Base-by-base conservation (phyloP, 148 eudicot genomes). In the Nyssa sinensis region DNA sequence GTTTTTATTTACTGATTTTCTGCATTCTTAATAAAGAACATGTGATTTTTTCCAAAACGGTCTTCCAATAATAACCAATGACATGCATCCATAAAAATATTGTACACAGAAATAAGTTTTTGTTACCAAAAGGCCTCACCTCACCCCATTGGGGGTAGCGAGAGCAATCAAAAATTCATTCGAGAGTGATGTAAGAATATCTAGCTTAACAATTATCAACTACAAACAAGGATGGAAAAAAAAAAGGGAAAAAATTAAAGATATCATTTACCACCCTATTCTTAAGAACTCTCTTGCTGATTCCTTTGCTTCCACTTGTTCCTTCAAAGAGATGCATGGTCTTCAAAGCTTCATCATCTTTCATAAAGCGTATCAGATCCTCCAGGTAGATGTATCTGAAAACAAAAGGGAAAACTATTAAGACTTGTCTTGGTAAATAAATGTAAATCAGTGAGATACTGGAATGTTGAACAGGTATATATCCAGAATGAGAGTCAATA, bases 211-310 rank as follows among this genome's bases (percentile, higher is more conserved):
- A 3, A 23, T 62, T 17, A 62, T 49, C 1, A 62, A 3, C 0
- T 30, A 21, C 6, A n/a, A 49, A 65, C n/a, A 66, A 47, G 49
- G 6, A 25, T 5, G 25, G 39, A 8, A 51, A 69, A 53, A 74
- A 69, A 2, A 3, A 25, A 66, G 12, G 14, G 28, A n/a, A 17
- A 4, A 47, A 0, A 37, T 6, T 17, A n/a, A 21, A 33, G n/a
- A 62, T 30, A 44, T 64, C 30, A 44, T 80, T 77, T 79, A 90
- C 91, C 88, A 90, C 84, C 88, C 88, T 88, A 62, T 86, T 88
- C 75, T 86, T 88, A 25, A 88, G 88, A 27, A 80, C 81, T 25
- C 80, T 65, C 64, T 84, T 84, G 82, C 87, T 86, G 76, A 90
- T 86, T 60, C 85, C 87, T 47, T 81, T 78, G 7, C 77, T 39